Base-by-base conservation (phyloP, 768 basidiomycete species). In the Mycena leptocephala region DNA sequence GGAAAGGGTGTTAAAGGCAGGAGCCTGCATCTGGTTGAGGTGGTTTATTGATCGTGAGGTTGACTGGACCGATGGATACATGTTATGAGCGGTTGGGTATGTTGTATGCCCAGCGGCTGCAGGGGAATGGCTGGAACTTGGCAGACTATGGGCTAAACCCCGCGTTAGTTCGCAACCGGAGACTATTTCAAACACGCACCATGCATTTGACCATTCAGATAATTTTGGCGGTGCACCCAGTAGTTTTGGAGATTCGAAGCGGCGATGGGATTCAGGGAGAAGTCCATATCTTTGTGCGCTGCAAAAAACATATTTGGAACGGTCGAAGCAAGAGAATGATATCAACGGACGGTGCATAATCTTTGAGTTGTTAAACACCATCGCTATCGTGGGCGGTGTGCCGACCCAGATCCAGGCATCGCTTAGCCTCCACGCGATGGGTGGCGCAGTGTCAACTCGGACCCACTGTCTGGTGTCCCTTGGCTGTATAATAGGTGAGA, bases 321-420 rank as follows among this genome's bases (percentile, higher is more conserved):
- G 28, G 30, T 32, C 3, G 16, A 43, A 46, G 14, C 5, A 7
- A 53, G 4, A 4, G 11, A 28, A 22, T 7, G 10, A 20, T 9
- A 33, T 46, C 5, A 6, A 43, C 71, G 2, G 11, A 72, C 71
- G 72, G n/a, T 74, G 72, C 72, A 75, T 69, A 3, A 37, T 32
- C 61, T 64, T 69, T 11, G 66, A n/a, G 28, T 69, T 30, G 67
- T 75, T 63, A 37, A 75, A 56, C 8, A 75, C 62, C 74, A 75
- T 75, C 30, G 59, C 28, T 14, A 75, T 20, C 10, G 67, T 70
- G 13, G 67, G 51, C n/a, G 74, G 74, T 2, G 66, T 69, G 9
- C 59, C 74, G 13, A 75, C 61, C 74, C 74, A 75, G 1, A 75
- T 43, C 74, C 74, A 75, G 2, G 74, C 74, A n/a, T 69, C 48